Conservation (phyloP, 768 basidiomycete genomes). For the Boletellus ananas region DNA sequence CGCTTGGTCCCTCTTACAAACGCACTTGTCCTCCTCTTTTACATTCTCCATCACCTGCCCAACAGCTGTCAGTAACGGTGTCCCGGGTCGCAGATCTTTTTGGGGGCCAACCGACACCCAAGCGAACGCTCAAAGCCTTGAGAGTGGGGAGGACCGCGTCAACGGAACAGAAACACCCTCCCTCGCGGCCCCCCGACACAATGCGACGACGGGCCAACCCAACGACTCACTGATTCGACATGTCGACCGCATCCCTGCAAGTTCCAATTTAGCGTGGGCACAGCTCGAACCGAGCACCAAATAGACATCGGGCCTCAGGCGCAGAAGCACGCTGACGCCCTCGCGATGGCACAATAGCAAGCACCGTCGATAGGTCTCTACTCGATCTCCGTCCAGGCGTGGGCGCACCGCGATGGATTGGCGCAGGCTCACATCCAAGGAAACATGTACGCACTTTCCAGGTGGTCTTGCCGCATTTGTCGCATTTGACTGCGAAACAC, state of each 20-base stretch:
- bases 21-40: conserved; percentile 48
- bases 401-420: conserved; percentile 20
- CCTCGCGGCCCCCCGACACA: conserved; percentile 8
- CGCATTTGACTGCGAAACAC: conserved; percentile 58
- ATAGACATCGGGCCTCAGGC: conserved; percentile 15
- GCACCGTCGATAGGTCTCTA: conserved; percentile 10
- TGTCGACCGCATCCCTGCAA: conserved; percentile 67
- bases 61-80: conserved; percentile 24
- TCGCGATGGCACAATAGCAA: conserved; percentile 9
- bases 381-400: conserved; percentile 11
- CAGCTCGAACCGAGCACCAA: neutral
- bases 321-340: conserved; percentile 11
- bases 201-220: conserved; percentile 9
- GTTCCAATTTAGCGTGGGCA: conserved; percentile 5
- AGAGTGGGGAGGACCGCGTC: conserved; percentile 30
- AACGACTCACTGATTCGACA: conserved; percentile 53
- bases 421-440: conserved; percentile 22
- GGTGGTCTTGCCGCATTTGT: conserved; percentile 61
- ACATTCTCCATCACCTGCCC: conserved; percentile 47
- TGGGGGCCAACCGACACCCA: conserved; percentile 15
- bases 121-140: conserved; percentile 16
- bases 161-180: conserved; percentile 23
- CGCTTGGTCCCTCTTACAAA: conserved; percentile 29
- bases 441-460: conserved; percentile 54
- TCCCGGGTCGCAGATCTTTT: conserved; percentile 26